A percentile compares a stretch with the other conserved stretches of the same genome.
Conservation (phyloP, 352 stramenopile species). For the Discostella stelligera region DNA sequence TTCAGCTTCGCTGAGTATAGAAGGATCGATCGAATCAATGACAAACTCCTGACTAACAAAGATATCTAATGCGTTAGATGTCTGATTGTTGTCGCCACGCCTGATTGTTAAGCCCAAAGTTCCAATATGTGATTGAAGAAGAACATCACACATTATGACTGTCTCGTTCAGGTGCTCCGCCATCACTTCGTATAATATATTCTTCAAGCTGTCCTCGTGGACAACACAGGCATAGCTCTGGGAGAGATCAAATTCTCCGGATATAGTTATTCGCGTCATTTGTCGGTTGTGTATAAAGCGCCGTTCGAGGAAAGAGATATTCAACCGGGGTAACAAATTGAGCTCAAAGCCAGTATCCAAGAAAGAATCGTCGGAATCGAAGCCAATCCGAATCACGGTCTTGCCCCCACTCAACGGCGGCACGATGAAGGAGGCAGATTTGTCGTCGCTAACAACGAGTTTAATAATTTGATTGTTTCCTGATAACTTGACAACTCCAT, state of each 20-base stretch:
- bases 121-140: neutral
- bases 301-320: slow-evolving; percentile 11
- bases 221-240: slow-evolving; percentile 14
- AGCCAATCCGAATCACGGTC: neutral
- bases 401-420: slow-evolving; percentile 1
- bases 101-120: slow-evolving; percentile 5
- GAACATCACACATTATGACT: slow-evolving; percentile 15
- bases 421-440: slow-evolving; percentile 17
- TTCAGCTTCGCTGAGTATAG: slow-evolving; percentile 15
- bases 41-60: slow-evolving; percentile 9
- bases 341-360: slow-evolving; percentile 31
- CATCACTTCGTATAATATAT: neutral
- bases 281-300: slow-evolving; percentile 11
- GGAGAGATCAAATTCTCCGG: slow-evolving; percentile 19
- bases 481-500: slow-evolving; percentile 16
- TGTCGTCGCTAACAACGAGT: slow-evolving; percentile 19
- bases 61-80: slow-evolving; percentile 20
- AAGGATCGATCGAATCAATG: slow-evolving; percentile 7
- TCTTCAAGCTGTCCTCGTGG: neutral
- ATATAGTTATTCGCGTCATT: slow-evolving; percentile 4
- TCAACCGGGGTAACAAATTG: slow-evolving; percentile 13
- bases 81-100: slow-evolving; percentile 19
- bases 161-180: slow-evolving; percentile 7
- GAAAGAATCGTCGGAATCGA: slow-evolving; percentile 8
- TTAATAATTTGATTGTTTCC: neutral